A percentile compares a stretch with the other conserved stretches of the same genome.
These are phyloP conservation scores for Erodium maritimum DNA, from an alignment of 345 rosid genomes.

Conservation along the genomic window DNA sequence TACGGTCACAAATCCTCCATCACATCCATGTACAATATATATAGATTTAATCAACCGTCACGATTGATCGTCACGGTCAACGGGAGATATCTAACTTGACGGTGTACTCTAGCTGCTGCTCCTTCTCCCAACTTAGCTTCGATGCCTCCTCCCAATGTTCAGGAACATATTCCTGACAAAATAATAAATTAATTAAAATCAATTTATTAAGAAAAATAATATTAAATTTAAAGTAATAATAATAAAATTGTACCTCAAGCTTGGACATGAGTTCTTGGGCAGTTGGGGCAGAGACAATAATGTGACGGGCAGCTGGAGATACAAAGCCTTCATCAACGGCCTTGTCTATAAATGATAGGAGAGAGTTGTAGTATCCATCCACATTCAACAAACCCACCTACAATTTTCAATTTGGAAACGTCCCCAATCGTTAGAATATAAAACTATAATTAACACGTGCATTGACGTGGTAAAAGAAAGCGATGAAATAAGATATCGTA, in stretches of 20 bases:
- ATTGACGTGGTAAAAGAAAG: neutral
- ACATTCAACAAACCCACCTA: conserved; percentile 73
- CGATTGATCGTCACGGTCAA: conserved; percentile 19
- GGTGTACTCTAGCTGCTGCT: conserved; percentile 43
- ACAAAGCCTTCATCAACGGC: conserved; percentile 79
- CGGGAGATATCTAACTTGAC: conserved; percentile 42
- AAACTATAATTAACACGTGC: neutral
- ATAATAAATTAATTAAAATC: conserved; percentile 1
- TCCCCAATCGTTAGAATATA: too few relatives aligned
- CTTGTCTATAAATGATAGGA: conserved; percentile 62
- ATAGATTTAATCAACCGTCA: too few relatives aligned
- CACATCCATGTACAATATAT: too few relatives aligned
- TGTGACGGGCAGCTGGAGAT: conserved; percentile 57
- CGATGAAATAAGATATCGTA: conserved; percentile 6
- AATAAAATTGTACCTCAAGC: conserved; percentile 41
- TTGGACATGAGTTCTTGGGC: conserved; percentile 62
- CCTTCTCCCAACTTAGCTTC: conserved; percentile 54
- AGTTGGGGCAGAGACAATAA: conserved; percentile 60
- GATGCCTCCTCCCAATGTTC: conserved; percentile 36
- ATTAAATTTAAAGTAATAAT: neutral
- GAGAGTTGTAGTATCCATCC: conserved; percentile 63
- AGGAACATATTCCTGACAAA: conserved; percentile 47
- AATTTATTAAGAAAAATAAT: neutral
- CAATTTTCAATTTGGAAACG: too few relatives aligned
- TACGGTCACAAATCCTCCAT: too few relatives aligned